Conservation (phyloP, 192 early-diverging fungal species). For the Umbelopsis ramanniana region DNA sequence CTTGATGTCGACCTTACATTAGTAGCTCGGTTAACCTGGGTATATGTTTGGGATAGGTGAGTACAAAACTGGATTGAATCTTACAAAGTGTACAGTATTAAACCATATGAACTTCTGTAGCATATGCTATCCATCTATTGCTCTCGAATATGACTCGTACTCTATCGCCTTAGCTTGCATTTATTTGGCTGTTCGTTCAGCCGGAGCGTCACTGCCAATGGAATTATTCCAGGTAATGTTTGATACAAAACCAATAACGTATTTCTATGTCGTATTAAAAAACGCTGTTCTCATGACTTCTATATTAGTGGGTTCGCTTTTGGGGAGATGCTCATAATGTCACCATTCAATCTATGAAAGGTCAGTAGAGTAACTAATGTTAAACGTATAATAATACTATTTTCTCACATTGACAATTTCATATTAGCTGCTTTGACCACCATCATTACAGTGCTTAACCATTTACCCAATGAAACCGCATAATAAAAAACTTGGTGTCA, state of each 20-base stretch:
- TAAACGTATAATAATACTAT: neutral
- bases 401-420: neutral
- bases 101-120: slow-evolving; percentile 4
- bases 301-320: slow-evolving; percentile 31
- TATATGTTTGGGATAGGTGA: slow-evolving; percentile 44
- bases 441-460: neutral
- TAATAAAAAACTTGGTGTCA: neutral
- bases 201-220: slow-evolving; percentile 29
- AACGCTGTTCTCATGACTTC: neutral
- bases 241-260: neutral
- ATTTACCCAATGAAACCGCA: neutral
- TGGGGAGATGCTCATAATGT: slow-evolving; percentile 41
- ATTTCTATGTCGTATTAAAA: neutral
- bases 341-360: slow-evolving; percentile 29
- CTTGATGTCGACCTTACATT: slow-evolving; percentile 35
- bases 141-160: slow-evolving; percentile 26
- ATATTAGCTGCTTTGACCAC: neutral
- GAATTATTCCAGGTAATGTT: slow-evolving; percentile 31
- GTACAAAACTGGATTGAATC: neutral
- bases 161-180: slow-evolving; percentile 40
- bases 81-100: neutral
- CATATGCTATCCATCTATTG: slow-evolving; percentile 35
- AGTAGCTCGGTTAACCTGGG: slow-evolving; percentile 38
- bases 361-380: neutral
- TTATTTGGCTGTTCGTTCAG: slow-evolving; percentile 36